Conservation (phyloP, 345 rosid species). For the Trapa bicornis region DNA sequence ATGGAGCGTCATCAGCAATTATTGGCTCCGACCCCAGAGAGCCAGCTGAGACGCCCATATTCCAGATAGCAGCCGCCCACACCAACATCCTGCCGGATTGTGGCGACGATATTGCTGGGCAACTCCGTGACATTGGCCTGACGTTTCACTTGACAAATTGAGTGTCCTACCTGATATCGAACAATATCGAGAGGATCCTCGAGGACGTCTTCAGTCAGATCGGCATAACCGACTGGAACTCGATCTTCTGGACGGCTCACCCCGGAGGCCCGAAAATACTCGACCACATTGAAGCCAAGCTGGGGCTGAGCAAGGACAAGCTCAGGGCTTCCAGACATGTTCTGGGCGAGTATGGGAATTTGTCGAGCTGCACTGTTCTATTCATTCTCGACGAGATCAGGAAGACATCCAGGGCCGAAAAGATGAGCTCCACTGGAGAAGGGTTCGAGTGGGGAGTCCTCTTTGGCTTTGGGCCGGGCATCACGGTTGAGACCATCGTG, state of each 20-base stretch:
- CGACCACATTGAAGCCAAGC: conserved; percentile 37
- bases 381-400: conserved; percentile 68
- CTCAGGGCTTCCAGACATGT: conserved; percentile 44
- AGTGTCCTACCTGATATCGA: conserved; percentile 47
- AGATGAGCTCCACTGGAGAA: conserved; percentile 50
- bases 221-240: conserved; percentile 65
- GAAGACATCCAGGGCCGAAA: conserved; percentile 34
- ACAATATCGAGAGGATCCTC: conserved; percentile 49
- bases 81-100: conserved; percentile 61
- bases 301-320: conserved; percentile 35
- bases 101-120: conserved; percentile 47
- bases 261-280: conserved; percentile 67
- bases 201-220: conserved; percentile 44
- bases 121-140: conserved; percentile 54
- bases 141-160: conserved; percentile 48
- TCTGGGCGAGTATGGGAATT: conserved; percentile 56
- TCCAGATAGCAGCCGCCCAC: conserved; percentile 40
- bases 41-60: conserved; percentile 34
- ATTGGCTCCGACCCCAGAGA: conserved; percentile 47
- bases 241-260: conserved; percentile 62
- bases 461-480: conserved; percentile 73
- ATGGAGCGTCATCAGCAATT: conserved; percentile 52
- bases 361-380: conserved; percentile 64
- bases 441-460: conserved; percentile 74
- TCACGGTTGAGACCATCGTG: conserved; percentile 63